These are phyloP conservation scores for Dactylellina drechsleri DNA, from an alignment of 2,329 filamentous ascomycete species.

Conservation along the genomic window DNA sequence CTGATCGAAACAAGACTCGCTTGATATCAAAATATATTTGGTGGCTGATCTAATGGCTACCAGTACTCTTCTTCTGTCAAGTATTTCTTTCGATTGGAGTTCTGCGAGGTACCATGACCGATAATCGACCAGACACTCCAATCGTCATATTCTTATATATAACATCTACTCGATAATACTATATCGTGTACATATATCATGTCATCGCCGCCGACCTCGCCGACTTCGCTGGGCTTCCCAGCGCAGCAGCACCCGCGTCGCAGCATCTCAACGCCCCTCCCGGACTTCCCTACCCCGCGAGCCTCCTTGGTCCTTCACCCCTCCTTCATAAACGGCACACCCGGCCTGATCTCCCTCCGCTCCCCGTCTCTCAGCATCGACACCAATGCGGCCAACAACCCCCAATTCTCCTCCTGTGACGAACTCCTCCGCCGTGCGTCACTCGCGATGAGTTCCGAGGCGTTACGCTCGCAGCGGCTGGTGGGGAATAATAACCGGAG, in stretches of 20 bases:
- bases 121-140: too few relatives aligned
- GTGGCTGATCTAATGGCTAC: background rate
- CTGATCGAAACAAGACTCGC: too few relatives aligned
- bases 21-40: too few relatives aligned
- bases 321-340: constrained; percentile 27
- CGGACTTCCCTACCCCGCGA: constrained; percentile 43
- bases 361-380: constrained; percentile 16
- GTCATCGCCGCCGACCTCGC: constrained; percentile 1
- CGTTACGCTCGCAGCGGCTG: constrained; percentile 66
- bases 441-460: constrained; percentile 29
- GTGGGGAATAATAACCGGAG: constrained; percentile 88
- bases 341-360: constrained; percentile 16
- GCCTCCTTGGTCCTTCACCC: constrained; percentile 22
- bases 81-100: background rate
- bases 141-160: background rate
- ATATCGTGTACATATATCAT: too few relatives aligned
- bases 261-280: constrained; percentile 22
- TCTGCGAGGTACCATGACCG: background rate
- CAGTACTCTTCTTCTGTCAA: background rate
- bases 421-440: constrained; percentile 30
- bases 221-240: constrained; percentile 9
- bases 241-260: constrained; percentile 21
- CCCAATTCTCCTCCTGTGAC: background rate
- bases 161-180: background rate
- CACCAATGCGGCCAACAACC: constrained; percentile 4